Evolutionary conservation across 2,329 filamentous ascomycete genomes (phyloP), one percentile per base, ranked within the genome.

Genomic region (Fusarium aywerte): DNA sequence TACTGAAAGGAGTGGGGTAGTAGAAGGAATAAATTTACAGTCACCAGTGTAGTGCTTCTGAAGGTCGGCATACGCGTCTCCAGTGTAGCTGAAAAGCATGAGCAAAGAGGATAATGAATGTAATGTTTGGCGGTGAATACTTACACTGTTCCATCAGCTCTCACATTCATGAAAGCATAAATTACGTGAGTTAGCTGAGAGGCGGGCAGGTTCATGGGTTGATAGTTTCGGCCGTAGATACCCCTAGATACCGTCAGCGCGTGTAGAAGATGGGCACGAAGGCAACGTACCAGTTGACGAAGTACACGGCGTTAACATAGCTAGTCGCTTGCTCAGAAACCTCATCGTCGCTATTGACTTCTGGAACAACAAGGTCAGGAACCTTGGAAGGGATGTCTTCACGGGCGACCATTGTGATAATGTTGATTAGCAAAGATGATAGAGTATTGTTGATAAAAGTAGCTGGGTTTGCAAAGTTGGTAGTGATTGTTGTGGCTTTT

Each of bases 151-250:
- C 92, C 93, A 47, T 89, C 86, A 0, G 85, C 76, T 6, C 83
- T 81, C n/a, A 96, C 78, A 72, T 96, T 93, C 69, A 91, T 90
- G 76, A 97, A 97, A 5, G 92, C 85, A 73, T 87, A 96, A 3
- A 96, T 82, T 1, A 96, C 82, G 70, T 95, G 91, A 0, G 90
- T 93, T 38, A 96, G 79, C 64, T 92, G 82, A 2, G 87, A 82
- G 2, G 83, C 87, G 0, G 90, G 90, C 15, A 97, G 84, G 68
- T 92, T 83, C 49, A 89, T 84, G 0, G 92, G 90, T 48, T 90
- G 85, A 75, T 90, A 92, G 69, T 91, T 87, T 48, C 92, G 85
- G 20, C 80, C 90, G 74, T 96, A 95, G 57, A 93, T 92, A 31
- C 86, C 89, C 90, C 83, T 84, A 5, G 2, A 12, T 3, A 8